Evolutionary conservation across 306 rosid species (phyloP), one percentile per base, ranked within the genome.

Genomic region (Trifolium pratense): DNA sequence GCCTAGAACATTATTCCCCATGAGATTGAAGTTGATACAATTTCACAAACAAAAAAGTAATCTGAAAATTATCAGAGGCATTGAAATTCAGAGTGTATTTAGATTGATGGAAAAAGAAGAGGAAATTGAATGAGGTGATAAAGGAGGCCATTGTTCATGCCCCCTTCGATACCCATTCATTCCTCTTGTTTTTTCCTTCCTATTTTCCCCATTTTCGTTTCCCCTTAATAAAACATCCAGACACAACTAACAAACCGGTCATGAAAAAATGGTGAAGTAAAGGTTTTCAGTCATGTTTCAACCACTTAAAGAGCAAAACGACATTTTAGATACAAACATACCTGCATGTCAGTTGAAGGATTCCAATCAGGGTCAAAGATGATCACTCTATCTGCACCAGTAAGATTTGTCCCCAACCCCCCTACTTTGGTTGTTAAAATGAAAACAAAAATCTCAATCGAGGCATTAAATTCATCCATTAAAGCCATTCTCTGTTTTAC

Each of bases 261-360:
- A 76, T 43, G 36, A 40, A 26, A 76, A 68, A 42, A 36, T 3
- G 63, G 34, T 58, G 42, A 56, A 70, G 71, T 76, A 42, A 36
- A 55, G 65, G 46, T 75, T 58, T 52, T 34, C 17, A 59, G 16
- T 51, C 59, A 80, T 0, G 42, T 61, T 72, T 58, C 78, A 76
- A 73, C 66, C 48, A 77, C 29, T 64, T 34, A 43, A 62, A 31
- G 73, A 72, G 21, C 60, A 46, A 45, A 62, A 17, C 15, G 52
- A 45, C 45, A 20, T 51, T 31, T 36, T 26, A 67, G 70, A 57
- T 42, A 26, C 20, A 61, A 57, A 29, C 11, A 32, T 73, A 91
- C 99, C 95, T 94, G 99, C 90, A 87, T 85, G 78, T 91, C 99
- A 74, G 92, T 94, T 32, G 99, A 94, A 55, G 99, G 99, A 77